A percentile compares a stretch with the other conserved stretches of the same genome.
These are phyloP conservation scores for Sclerotinia borealis DNA, from an alignment of 2,329 filamentous ascomycete genomes.

Conservation along the genomic window DNA sequence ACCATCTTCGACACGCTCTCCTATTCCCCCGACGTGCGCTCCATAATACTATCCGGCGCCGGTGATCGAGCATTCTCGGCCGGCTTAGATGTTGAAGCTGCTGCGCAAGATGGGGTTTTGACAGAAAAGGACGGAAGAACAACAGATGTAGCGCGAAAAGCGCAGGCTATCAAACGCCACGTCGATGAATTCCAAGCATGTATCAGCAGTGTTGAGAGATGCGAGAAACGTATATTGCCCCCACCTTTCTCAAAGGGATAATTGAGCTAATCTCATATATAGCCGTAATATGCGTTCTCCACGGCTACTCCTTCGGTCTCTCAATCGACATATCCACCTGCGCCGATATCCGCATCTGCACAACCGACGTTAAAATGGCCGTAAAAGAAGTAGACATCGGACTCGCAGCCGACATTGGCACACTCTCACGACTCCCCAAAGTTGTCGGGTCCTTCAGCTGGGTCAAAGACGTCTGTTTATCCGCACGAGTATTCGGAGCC, in stretches of 20 bases:
- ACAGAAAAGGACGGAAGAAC: constrained; percentile 20
- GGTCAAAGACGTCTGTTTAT: constrained; percentile 73
- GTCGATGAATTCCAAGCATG: constrained; percentile 76
- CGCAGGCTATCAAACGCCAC: constrained; percentile 56
- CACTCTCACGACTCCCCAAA: constrained; percentile 66
- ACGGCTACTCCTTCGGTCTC: constrained; percentile 72
- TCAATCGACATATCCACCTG: constrained; percentile 68
- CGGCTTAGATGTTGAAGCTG: constrained; percentile 76
- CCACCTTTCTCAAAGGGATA: background rate
- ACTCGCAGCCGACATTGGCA: constrained; percentile 73
- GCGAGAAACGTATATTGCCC: constrained; percentile 68
- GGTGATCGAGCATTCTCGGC: constrained; percentile 81
- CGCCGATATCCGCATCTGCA: constrained; percentile 64
- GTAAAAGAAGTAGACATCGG: constrained; percentile 83
- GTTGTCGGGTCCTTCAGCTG: constrained; percentile 64
- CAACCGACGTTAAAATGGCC: constrained; percentile 53
- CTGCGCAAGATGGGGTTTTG: constrained; percentile 47
- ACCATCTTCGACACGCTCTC: constrained; percentile 68
- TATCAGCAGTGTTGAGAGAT: constrained; percentile 71
- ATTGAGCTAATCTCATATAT: background rate
- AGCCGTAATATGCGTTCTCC: constrained; percentile 77
- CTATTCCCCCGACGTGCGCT: constrained; percentile 64
- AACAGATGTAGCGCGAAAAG: constrained; percentile 58
- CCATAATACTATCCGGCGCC: constrained; percentile 71
- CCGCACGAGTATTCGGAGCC: constrained; percentile 62